Base-by-base conservation (phyloP, 116 monocot genomes). In the Dioscorea cayenensis region DNA sequence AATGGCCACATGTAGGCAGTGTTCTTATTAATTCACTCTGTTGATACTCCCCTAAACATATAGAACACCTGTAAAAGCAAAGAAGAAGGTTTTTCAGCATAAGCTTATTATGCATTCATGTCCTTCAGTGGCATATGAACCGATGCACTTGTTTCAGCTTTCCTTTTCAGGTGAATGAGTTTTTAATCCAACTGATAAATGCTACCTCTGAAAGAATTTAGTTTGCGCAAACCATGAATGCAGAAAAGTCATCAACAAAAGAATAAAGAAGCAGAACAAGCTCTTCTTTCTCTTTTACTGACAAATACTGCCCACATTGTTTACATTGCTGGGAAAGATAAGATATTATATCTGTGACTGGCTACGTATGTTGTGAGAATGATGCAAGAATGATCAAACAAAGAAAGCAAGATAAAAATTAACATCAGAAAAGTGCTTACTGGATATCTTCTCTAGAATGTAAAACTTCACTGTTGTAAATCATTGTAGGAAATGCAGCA, bases 31-130 rank as follows among this genome's bases (percentile, higher is more conserved):
- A 60, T 37, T 93, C 89, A 76, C 84, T 93, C 72, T 93, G 87
- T 77, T 89, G 61, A 62, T 93, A 93, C 64, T 93, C 89, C 1
- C 66, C 84, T 65, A 89, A 73, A 72, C 93, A 93, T 69, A 93
- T 93, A 2, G 87, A 79, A 69, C 90, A 90, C 77, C 87, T 93
- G 78, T 65, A 32, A 14, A 32, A 67, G 32, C 18, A 79, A 69
- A 78, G 22, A 32, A 72, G n/a, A 23, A 28, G 20, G 28, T 62
- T 20, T 21, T 22, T 20, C 23, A 62, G 25, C 20, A 62, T 22
- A 3, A 62, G n/a, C 19, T 1, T 18, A n/a, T 16, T 1, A n/a
- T 55, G 2, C 17, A 55, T 5, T 43, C 43, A 9, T 10, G 43
- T 12, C 55, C 1, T 55, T 5, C 3, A 3, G 55, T 55, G 19